Evolutionary conservation across 306 rosid species (phyloP), one percentile per base, ranked within the genome.

Genomic region (Trichosanthes cucumerina): DNA sequence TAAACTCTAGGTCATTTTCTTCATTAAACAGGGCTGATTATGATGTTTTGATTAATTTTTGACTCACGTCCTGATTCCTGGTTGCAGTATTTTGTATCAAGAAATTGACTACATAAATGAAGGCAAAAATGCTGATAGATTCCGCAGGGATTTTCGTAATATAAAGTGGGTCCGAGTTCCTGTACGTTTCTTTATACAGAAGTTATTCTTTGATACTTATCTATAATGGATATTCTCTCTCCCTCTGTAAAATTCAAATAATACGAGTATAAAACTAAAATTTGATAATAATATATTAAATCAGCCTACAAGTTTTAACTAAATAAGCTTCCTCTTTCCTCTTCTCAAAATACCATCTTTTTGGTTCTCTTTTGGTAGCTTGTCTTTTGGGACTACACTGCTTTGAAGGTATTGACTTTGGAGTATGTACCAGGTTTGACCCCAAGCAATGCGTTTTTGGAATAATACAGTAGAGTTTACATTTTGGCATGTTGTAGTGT

Each of bases 161-260:
- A 80, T 81, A 78, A 92, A 92, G 91, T 92, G 97, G 97, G 97
- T 92, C 78, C 93, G 97, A 81, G 88, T 92, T 62, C 97, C 97
- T 86, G 97, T 90, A 90, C 78, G 97, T 88, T 83, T 83, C 90
- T 82, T 80, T 77, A 85, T 77, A 49, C 80, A 64, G 46, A 76
- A 70, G 57, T 76, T 16, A 57, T 53, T 8, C 43, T 59, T 26
- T 49, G 74, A 77, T 59, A 24, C 18, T 44, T 78, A 12, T 34
- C 71, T 44, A 70, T 44, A 70, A 57, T 63, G 33, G 12, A 73
- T 53, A 68, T 81, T 76, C 70, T 52, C 79, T 56, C 75, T 44
- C 76, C 71, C 59, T 54, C 78, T 46, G 18, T 49, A 50, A 74
- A 47, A 31, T 36, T 34, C 63, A 74, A 7, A 46, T 3, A 13